Evolutionary conservation across 768 basidiomycete species (phyloP).

Genomic region (Lyophyllum atratum): DNA sequence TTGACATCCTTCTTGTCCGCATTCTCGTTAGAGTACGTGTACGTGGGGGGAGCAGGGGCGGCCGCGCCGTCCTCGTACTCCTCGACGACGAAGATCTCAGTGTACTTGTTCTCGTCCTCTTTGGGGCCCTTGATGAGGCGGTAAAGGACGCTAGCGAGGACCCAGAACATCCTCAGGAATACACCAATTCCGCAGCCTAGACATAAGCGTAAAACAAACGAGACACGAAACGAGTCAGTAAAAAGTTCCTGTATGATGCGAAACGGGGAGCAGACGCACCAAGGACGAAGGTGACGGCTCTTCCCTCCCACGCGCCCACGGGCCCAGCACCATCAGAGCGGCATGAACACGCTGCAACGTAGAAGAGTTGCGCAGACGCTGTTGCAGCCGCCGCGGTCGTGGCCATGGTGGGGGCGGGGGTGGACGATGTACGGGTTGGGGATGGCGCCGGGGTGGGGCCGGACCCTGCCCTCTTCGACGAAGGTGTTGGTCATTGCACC

Average conservation of each 20-base stretch:
- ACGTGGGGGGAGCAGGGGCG: slow-evolving; percentile 51
- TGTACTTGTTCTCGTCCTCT: slow-evolving; percentile 40
- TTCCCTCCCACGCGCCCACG: slow-evolving; percentile 87
- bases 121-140: slow-evolving; percentile 54
- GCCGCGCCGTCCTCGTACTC: slow-evolving; percentile 52
- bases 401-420: slow-evolving; percentile 25
- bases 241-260: neutral
- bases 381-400: too few species aligned
- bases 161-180: slow-evolving; percentile 79
- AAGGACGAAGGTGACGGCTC: slow-evolving; percentile 80
- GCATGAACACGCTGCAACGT: slow-evolving; percentile 53
- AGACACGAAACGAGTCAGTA: too few species aligned
- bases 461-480: slow-evolving; percentile 7
- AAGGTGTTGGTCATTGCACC: slow-evolving; percentile 25
- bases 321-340: slow-evolving; percentile 70
- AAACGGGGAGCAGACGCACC: slow-evolving; percentile 39
- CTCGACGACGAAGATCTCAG: slow-evolving; percentile 35
- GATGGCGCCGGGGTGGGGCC: slow-evolving; percentile 1
- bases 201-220: neutral
- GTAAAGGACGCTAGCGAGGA: slow-evolving; percentile 60
- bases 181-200: slow-evolving; percentile 85
- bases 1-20: slow-evolving; percentile 5
- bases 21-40: slow-evolving; percentile 57
- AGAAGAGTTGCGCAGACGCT: neutral
- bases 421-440: slow-evolving; percentile 19